A percentile compares a stretch with the other conserved stretches of the same genome.
These are phyloP conservation scores for Citrus inodora DNA, from an alignment of 345 rosid genomes.

Conservation along the genomic window DNA sequence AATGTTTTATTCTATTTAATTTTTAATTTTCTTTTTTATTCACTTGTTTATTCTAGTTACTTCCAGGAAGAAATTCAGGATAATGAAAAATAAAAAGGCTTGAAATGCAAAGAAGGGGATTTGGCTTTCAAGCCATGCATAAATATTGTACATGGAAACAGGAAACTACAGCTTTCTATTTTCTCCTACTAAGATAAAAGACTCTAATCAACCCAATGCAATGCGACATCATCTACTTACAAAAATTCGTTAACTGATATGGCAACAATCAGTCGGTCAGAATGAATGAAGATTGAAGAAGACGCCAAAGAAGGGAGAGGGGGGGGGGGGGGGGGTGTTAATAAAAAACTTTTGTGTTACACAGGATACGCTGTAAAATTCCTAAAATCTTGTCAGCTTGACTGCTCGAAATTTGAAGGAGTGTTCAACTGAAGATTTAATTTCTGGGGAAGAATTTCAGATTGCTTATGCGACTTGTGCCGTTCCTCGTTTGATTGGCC, in stretches of 20 bases:
- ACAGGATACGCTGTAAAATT: constrained; percentile 6
- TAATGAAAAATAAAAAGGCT: not conserved
- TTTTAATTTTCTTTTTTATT: no score
- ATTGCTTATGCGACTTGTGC: constrained; percentile 31
- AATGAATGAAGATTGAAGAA: constrained; percentile 19
- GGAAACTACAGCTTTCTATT: constrained; percentile 3
- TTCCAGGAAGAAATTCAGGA: not conserved
- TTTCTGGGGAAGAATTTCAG: constrained; percentile 27
- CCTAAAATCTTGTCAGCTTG: constrained; percentile 38
- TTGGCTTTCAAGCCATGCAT: no score
- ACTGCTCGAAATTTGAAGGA: constrained; percentile 42
- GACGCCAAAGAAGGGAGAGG: not conserved
- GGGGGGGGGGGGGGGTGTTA: no score
- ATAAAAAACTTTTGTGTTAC: not conserved
- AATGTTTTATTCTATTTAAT: no score
- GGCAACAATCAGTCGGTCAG: constrained; percentile 22
- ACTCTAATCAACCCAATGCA: constrained; percentile 6
- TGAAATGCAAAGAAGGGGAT: no score
- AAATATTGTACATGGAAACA: not conserved
- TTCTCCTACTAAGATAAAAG: not conserved
- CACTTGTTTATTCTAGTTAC: no score
- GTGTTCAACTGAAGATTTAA: constrained; percentile 29
- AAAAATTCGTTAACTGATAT: constrained; percentile 22
- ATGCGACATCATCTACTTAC: constrained; percentile 27
- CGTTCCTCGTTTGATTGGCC: constrained; percentile 30